Evolutionary conservation across 2,329 filamentous ascomycete species (phyloP).

Genomic region (Apiospora marii): DNA sequence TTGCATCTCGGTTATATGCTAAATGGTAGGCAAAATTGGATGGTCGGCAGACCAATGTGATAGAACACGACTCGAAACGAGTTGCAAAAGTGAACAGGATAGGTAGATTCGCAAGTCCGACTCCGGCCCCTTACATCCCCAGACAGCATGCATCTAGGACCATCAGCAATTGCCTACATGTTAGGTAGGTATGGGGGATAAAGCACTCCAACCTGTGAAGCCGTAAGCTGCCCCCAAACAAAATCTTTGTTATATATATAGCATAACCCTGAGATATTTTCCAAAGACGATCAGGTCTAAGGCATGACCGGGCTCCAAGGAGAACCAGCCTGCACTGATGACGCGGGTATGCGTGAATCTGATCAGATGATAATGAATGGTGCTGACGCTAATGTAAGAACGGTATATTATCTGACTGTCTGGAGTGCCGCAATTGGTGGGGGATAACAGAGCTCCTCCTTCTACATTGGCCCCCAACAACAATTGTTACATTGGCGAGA

Average conservation of each 20-base stretch:
- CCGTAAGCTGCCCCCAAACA: neutral
- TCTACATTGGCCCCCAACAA: neutral
- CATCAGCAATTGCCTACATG: neutral
- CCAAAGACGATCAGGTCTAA: neutral
- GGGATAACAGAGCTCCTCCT: neutral
- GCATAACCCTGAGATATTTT: neutral
- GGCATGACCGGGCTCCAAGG: neutral
- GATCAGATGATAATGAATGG: conserved; percentile 14
- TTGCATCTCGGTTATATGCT: conserved; percentile 13
- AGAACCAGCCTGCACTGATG: neutral
- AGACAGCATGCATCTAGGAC: neutral
- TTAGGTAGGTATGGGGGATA: neutral
- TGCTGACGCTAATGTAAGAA: conserved; percentile 19
- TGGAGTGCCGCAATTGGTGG: neutral
- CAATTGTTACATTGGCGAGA: neutral
- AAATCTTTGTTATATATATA: neutral
- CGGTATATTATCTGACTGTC: conserved; percentile 15
- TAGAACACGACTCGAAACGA: neutral
- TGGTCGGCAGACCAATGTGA: neutral
- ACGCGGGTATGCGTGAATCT: neutral
- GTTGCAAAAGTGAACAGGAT: neutral
- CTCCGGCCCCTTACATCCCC: neutral
- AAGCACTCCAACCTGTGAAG: neutral
- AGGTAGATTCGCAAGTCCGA: neutral
- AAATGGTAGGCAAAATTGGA: neutral